Evolutionary conservation across 2,329 filamentous ascomycete species (phyloP).

Genomic region (Ophiostoma sp.): DNA sequence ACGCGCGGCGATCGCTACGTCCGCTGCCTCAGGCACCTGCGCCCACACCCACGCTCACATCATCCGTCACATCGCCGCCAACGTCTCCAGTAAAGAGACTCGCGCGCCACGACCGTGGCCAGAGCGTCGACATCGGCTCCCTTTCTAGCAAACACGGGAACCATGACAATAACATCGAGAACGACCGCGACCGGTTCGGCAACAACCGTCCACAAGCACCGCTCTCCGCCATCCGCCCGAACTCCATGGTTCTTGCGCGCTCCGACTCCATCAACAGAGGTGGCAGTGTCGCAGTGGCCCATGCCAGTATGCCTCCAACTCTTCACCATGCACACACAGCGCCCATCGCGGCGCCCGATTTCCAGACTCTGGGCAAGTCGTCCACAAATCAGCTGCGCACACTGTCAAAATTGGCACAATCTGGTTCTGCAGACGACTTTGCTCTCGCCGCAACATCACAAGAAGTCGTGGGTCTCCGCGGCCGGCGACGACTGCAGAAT

Average conservation of each 20-base stretch:
- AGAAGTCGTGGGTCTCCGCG: conserved; percentile 84
- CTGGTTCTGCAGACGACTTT: conserved; percentile 75
- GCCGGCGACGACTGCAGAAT: conserved; percentile 76
- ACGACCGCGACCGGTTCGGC: conserved; percentile 26
- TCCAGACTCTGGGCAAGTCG: conserved; percentile 81
- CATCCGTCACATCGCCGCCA: conserved; percentile 36
- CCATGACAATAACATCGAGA: conserved; percentile 13
- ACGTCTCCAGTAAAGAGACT: conserved; percentile 34
- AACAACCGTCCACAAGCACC: conserved; percentile 46
- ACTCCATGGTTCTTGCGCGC: conserved; percentile 61
- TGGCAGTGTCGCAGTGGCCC: conserved; percentile 38
- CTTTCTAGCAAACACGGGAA: conserved; percentile 44
- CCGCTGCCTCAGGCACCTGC: conserved; percentile 69
- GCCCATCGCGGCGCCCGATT: conserved; percentile 66
- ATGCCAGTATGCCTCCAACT: conserved; percentile 38
- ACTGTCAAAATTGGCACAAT: conserved; percentile 78
- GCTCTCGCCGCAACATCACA: conserved; percentile 74
- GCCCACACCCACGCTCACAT: background rate
- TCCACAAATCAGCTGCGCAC: conserved; percentile 87
- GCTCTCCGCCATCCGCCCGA: conserved; percentile 51
- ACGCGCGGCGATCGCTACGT: conserved; percentile 73
- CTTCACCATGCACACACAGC: conserved; percentile 45
- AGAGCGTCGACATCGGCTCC: conserved; percentile 64
- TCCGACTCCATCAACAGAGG: conserved; percentile 53
- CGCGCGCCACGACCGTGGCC: conserved; percentile 48